phyloP scores from a whole-genome alignment of 768 basidiomycete species.

The Phanerochaete carnosa region DNA sequence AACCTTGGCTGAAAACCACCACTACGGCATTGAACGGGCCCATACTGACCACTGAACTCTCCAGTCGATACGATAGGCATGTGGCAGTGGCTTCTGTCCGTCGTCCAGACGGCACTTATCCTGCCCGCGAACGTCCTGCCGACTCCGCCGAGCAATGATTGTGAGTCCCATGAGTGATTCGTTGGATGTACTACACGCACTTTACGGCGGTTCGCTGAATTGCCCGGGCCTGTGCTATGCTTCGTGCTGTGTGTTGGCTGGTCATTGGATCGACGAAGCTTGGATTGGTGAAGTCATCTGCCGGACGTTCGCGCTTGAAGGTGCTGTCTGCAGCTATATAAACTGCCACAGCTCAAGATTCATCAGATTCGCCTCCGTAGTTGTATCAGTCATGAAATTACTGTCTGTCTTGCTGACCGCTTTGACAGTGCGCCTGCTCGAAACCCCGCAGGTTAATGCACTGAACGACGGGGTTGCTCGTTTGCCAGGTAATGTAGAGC shows the following conservation, averaged over 20 bases:
- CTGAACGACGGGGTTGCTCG: constrained; percentile 8
- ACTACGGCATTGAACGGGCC: neutral
- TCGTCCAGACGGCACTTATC: neutral
- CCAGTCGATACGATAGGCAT: neutral
- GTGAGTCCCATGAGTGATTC: neutral
- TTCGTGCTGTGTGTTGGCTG: neutral
- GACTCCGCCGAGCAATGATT: neutral
- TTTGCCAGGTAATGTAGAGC: constrained; percentile 7
- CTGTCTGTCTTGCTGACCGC: neutral
- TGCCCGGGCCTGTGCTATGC: neutral
- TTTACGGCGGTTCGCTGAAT: neutral
- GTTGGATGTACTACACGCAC: neutral
- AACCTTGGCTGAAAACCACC: neutral
- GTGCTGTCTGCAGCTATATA: too few relatives aligned
- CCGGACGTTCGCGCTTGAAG: too few relatives aligned
- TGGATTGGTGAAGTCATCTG: neutral
- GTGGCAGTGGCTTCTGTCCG: neutral
- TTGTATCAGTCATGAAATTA: neutral
- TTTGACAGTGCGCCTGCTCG: neutral
- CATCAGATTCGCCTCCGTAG: neutral
- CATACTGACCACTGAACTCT: neutral
- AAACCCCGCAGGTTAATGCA: neutral
- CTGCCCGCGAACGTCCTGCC: neutral
- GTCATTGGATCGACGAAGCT: neutral
- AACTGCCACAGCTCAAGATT: too few relatives aligned